Base-by-base conservation (phyloP, 495 filamentous ascomycete species). In the Geoglossum glabrum region DNA sequence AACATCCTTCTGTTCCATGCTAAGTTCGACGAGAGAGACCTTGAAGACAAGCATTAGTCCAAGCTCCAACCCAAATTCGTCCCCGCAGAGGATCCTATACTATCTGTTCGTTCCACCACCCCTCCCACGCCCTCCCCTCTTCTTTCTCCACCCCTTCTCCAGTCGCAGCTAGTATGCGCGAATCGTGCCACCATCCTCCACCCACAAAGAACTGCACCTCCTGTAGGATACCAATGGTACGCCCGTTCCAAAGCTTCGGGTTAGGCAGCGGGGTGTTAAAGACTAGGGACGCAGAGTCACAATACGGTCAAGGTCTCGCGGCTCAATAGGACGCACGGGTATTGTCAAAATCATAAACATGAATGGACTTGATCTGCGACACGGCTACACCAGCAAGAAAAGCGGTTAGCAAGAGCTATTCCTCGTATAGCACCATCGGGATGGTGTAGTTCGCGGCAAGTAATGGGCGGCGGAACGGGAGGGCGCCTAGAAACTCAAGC, bases 271-370 rank as follows among this genome's bases (percentile, higher is more conserved):
- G 92, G 23, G 81, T 92, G 63, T 82, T 75, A 70, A 99, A 99
- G 10, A 99, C 87, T 94, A 61, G 19, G 23, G 28, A 31, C 33
- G 46, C 0, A 55, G 11, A 46, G 34, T 54, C 40, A 45, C n/a
- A 45, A 19, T 3, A 49, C 36, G 23, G 51, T 45, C 23, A 49
- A 55, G n/a, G 38, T 11, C 23, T 13, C 28, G 17, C 19, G 43
- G 21, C 23, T 49, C 36, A n/a, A 36, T 43, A 36, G 31, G 36
- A 63, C 79, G 69, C 74, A 93, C 88, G 73, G 40, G 92, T 99
- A 64, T 99, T 97, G 66, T 99, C 92, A 67, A 99, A 99, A 70
- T 99, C 92, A 73, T 97, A 99, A 59, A 99, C 77, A 67, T 99
- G 92, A 55, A 99, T 80, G 7, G 79, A 67, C 65, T 79, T 86